Conservation (phyloP, 345 rosid genomes). For the Syzygium grande region DNA sequence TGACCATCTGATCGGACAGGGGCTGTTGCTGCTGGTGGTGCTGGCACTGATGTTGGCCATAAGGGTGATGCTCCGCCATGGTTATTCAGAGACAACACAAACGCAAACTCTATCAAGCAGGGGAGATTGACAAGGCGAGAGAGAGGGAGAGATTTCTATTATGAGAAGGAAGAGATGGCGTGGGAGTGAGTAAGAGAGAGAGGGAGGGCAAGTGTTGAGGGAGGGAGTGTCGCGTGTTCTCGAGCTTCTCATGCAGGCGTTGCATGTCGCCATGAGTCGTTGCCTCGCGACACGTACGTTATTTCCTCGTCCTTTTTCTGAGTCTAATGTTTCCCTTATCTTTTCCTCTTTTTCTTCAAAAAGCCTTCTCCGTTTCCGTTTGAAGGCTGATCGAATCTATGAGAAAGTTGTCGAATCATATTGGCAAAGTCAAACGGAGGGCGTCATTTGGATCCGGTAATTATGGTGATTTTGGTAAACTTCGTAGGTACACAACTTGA, state of each 20-base stretch:
- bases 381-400: background rate
- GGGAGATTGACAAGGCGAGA: background rate
- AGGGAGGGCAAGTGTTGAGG: constrained; percentile 12
- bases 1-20: constrained; percentile 51
- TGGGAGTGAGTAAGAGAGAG: background rate
- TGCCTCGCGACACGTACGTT: constrained; percentile 25
- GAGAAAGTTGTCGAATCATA: background rate
- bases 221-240: constrained; percentile 31
- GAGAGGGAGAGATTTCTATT: background rate
- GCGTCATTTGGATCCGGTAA: background rate
- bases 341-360: background rate
- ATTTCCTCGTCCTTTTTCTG: background rate
- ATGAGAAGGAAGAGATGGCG: background rate
- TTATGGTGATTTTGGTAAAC: background rate
- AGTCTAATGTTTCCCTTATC: background rate
- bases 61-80: constrained; percentile 35
- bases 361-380: background rate
- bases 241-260: constrained; percentile 32
- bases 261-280: constrained; percentile 18
- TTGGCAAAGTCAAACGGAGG: background rate
- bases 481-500: background rate
- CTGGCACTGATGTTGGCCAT: background rate
- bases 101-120: background rate
- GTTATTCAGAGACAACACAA: background rate
- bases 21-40: constrained; percentile 19